These are phyloP conservation scores for Populus davidiana DNA, from an alignment of 345 rosid species.

Conservation along the genomic window DNA sequence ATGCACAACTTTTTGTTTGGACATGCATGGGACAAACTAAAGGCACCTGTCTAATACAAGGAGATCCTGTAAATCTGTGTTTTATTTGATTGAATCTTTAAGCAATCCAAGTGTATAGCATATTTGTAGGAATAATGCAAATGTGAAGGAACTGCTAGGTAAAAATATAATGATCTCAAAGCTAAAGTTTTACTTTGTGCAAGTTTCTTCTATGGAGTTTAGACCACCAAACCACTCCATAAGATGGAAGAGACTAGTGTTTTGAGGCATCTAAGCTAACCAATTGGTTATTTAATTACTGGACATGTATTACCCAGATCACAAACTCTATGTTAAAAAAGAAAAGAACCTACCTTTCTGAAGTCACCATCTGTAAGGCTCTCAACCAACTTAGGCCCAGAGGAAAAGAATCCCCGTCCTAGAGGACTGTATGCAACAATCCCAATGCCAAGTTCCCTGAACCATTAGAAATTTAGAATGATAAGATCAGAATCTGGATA, in stretches of 20 bases:
- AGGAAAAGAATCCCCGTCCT: conserved; percentile 63
- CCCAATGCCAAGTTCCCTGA: conserved; percentile 27
- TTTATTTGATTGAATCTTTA: neutral
- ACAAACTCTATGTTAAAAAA: neutral
- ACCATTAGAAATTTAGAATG: no score
- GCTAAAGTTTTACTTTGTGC: neutral
- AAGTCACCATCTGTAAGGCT: conserved; percentile 35
- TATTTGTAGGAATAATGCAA: neutral
- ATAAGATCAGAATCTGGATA: neutral
- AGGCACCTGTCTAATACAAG: neutral
- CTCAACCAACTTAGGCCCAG: conserved; percentile 54
- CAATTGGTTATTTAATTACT: neutral
- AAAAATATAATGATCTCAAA: neutral
- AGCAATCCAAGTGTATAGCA: neutral
- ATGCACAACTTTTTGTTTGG: neutral
- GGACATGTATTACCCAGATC: no score
- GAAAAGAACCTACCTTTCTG: conserved; percentile 37
- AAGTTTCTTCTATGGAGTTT: neutral
- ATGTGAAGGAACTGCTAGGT: neutral
- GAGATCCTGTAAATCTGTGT: neutral
- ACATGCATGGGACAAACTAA: neutral
- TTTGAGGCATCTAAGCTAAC: neutral
- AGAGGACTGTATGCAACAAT: conserved; percentile 68
- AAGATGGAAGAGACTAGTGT: neutral
- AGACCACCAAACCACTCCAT: neutral